phyloP scores from a whole-genome alignment of 1,284 basidiomycete species.

The Schizophyllum commune region DNA sequence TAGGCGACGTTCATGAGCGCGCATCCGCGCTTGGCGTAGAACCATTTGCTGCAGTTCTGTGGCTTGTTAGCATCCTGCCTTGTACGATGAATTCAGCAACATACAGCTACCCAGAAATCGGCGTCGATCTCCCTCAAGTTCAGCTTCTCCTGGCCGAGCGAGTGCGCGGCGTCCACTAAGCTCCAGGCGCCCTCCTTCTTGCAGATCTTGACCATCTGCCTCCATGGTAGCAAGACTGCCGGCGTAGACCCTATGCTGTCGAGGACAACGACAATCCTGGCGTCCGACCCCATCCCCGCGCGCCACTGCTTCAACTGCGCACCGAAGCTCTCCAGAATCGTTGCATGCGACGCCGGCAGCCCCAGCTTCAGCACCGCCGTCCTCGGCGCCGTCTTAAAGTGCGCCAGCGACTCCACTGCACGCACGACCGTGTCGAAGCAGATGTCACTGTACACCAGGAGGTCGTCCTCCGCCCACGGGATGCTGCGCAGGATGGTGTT shows the following conservation, averaged over 20 bases:
- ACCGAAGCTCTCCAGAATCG: slow-evolving; percentile 51
- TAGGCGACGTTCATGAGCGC: slow-evolving; percentile 75
- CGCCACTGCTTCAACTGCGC: slow-evolving; percentile 19
- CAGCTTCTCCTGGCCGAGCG: slow-evolving; percentile 62
- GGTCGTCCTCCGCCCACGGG: slow-evolving; percentile 36
- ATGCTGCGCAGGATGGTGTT: slow-evolving; percentile 63
- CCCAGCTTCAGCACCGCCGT: slow-evolving; percentile 43
- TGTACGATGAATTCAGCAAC: background rate
- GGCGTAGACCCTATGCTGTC: slow-evolving; percentile 71
- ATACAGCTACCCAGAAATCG: slow-evolving; percentile 72
- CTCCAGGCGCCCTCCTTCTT: slow-evolving; percentile 61
- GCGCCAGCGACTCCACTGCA: slow-evolving; percentile 46
- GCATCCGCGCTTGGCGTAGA: slow-evolving; percentile 64
- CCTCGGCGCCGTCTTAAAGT: slow-evolving; percentile 45
- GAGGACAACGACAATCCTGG: slow-evolving; percentile 56
- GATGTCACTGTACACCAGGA: slow-evolving; percentile 28
- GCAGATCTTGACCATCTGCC: slow-evolving; percentile 65
- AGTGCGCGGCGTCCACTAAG: slow-evolving; percentile 81
- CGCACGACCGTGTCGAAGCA: slow-evolving; percentile 19
- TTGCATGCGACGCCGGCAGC: slow-evolving; percentile 59
- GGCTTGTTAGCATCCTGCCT: background rate
- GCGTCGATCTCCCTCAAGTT: slow-evolving; percentile 53
- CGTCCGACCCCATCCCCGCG: slow-evolving; percentile 16
- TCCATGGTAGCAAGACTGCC: slow-evolving; percentile 74
- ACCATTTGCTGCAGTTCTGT: slow-evolving; percentile 80